A percentile compares a stretch with the other conserved stretches of the same genome.
Evolutionary conservation across 805 yeast genomes (phyloP).

Genomic region (Suhomyces prunicola): DNA sequence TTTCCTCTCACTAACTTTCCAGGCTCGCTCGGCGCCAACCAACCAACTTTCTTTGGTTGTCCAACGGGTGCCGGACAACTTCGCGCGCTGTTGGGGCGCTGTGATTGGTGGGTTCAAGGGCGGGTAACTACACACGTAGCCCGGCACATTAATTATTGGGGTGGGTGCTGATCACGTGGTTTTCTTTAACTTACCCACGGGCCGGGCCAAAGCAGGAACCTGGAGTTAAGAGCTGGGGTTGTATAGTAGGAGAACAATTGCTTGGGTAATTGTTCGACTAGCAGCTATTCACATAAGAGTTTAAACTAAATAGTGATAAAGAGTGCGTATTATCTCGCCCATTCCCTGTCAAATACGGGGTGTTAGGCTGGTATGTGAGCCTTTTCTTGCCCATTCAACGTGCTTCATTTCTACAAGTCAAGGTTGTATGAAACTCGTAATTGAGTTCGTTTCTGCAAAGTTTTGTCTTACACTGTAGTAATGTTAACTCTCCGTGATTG

Average conservation of each 20-base stretch:
- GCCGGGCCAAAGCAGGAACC: background rate
- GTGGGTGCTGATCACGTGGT: conserved; percentile 4
- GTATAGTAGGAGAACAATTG: background rate
- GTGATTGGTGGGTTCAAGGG: conserved; percentile 10
- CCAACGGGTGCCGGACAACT: conserved; percentile 6
- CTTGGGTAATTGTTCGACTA: background rate
- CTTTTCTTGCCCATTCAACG: background rate
- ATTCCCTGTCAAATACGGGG: background rate
- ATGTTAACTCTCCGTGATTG: background rate
- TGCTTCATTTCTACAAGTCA: background rate
- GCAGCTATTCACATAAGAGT: background rate
- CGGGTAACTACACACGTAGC: conserved; percentile 6
- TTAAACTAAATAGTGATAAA: background rate
- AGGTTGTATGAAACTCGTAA: background rate
- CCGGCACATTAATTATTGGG: background rate
- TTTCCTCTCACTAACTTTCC: conserved; percentile 5
- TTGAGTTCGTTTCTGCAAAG: background rate
- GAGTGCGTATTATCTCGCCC: background rate
- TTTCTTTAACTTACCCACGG: conserved; percentile 2
- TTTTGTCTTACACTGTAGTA: background rate
- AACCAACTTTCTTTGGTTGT: conserved; percentile 8
- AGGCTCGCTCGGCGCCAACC: conserved; percentile 6
- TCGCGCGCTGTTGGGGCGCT: conserved; percentile 5
- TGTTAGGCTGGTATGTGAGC: background rate
- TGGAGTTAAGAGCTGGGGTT: background rate